Evolutionary conservation across 192 early-diverging fungal genomes (phyloP).

Genomic region (Entomortierella lignicola): DNA sequence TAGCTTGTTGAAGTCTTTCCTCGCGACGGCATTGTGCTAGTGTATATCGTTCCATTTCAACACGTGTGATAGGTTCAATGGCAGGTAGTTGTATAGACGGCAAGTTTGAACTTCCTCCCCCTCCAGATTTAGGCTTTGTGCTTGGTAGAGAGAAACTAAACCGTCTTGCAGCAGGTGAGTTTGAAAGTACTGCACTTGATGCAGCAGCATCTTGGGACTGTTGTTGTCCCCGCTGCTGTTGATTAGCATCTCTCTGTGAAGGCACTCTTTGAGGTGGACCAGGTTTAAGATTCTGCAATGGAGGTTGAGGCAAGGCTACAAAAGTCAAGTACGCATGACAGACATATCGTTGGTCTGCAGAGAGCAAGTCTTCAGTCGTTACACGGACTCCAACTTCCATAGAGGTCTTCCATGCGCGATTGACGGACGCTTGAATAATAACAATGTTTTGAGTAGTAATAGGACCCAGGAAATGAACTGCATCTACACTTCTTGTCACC

Average conservation of each 20-base stretch:
- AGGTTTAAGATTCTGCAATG: conserved; percentile 13
- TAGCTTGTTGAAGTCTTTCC: conserved; percentile 47
- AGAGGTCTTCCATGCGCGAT: conserved; percentile 75
- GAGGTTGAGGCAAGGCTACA: conserved; percentile 60
- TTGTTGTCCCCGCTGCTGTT: conserved; percentile 7
- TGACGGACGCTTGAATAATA: conserved; percentile 73
- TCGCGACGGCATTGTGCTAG: conserved; percentile 68
- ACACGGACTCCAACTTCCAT: conserved; percentile 82
- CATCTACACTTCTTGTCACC: conserved; percentile 77
- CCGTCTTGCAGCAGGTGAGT: conserved; percentile 35
- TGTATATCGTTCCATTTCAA: conserved; percentile 66
- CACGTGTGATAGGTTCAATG: conserved; percentile 58
- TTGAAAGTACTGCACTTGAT: conserved; percentile 12
- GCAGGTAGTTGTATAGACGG: conserved; percentile 58
- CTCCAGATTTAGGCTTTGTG: conserved; percentile 22
- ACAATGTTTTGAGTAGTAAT: conserved; percentile 71
- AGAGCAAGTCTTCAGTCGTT: conserved; percentile 70
- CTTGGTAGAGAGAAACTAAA: conserved; percentile 45
- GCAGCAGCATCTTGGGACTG: conserved; percentile 7
- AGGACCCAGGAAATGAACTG: conserved; percentile 74
- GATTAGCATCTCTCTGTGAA: background rate
- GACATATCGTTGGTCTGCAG: conserved; percentile 65
- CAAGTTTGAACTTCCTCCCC: background rate
- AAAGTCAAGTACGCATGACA: conserved; percentile 78
- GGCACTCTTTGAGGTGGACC: background rate